Conservation (phyloP, 495 filamentous ascomycete species). For the Penicillium paradoxum region DNA sequence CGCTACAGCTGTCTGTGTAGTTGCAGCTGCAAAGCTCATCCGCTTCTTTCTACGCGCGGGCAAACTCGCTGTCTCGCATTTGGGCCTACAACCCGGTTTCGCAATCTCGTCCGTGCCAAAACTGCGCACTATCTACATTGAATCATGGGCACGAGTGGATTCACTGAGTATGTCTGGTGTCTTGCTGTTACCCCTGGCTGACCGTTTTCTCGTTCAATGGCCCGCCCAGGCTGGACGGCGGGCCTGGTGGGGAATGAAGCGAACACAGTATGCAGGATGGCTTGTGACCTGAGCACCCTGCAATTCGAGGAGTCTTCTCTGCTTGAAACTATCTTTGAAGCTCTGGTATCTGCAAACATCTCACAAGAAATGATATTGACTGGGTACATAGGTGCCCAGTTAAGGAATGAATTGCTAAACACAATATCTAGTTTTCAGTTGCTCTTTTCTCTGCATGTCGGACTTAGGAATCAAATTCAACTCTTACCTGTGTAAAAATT, state of each 20-base stretch:
- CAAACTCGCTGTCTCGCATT: background rate
- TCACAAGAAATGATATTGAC: background rate
- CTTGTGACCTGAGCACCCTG: constrained; percentile 36
- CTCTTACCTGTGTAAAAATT: too few species aligned
- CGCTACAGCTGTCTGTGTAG: constrained; percentile 75
- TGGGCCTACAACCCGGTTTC: background rate
- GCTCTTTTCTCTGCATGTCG: too few species aligned
- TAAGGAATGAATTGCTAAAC: background rate
- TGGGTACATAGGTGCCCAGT: background rate
- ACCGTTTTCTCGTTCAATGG: constrained; percentile 77
- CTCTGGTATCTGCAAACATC: background rate
- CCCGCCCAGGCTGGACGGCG: constrained; percentile 44
- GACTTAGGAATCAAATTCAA: too few species aligned
- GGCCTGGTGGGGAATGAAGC: constrained; percentile 41
- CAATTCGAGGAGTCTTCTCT: background rate
- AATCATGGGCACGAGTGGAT: constrained; percentile 83
- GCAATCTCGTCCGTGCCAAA: constrained; percentile 27
- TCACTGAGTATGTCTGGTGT: constrained; percentile 76
- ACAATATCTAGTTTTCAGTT: background rate
- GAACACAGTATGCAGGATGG: constrained; percentile 41
- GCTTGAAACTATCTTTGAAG: too few species aligned
- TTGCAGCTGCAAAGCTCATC: constrained; percentile 61
- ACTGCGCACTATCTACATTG: constrained; percentile 75
- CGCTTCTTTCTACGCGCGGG: constrained; percentile 47
- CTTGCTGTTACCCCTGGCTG: constrained; percentile 59